These are phyloP conservation scores for Recurvomyces mirabilis DNA, from an alignment of 495 filamentous ascomycete genomes.

Conservation along the genomic window DNA sequence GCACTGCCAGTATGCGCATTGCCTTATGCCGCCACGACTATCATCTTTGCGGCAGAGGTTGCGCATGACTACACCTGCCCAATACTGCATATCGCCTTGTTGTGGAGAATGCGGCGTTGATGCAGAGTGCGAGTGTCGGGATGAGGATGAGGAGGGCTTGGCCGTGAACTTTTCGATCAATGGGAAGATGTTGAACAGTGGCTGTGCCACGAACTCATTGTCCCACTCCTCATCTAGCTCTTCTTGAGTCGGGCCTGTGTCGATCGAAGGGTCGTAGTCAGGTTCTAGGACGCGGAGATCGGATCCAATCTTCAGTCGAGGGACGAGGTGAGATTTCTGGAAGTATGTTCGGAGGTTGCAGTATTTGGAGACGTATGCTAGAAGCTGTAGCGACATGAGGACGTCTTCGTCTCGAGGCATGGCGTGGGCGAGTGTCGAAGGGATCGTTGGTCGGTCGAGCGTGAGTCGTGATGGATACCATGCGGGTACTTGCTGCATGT, in stretches of 20 bases:
- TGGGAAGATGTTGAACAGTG: conserved; percentile 72
- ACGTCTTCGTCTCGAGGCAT: conserved; percentile 97
- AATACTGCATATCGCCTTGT: conserved; percentile 83
- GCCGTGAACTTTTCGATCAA: conserved; percentile 97
- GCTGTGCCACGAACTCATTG: conserved; percentile 53
- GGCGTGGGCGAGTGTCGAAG: conserved; percentile 49
- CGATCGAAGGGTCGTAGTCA: conserved; percentile 36
- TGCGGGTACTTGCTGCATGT: conserved; percentile 43
- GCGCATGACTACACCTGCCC: conserved; percentile 97
- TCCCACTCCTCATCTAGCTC: conserved; percentile 84
- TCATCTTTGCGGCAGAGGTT: conserved; percentile 98
- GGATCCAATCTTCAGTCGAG: conserved; percentile 76
- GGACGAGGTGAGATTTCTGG: conserved; percentile 86
- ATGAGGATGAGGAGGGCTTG: conserved; percentile 30
- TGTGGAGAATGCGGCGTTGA: conserved; percentile 2
- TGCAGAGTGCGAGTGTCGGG: background rate
- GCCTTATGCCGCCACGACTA: conserved; percentile 79
- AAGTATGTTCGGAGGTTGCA: conserved; percentile 93
- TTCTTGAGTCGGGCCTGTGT: conserved; percentile 34
- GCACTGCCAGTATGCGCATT: conserved; percentile 95
- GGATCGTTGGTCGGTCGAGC: conserved; percentile 17
- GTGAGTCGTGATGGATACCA: conserved; percentile 57
- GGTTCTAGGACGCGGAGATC: conserved; percentile 72
- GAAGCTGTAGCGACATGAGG: conserved; percentile 91
- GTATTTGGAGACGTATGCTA: conserved; percentile 97